Conservation (phyloP, 2,329 filamentous ascomycete species). For the Ambrosiella xylebori region DNA sequence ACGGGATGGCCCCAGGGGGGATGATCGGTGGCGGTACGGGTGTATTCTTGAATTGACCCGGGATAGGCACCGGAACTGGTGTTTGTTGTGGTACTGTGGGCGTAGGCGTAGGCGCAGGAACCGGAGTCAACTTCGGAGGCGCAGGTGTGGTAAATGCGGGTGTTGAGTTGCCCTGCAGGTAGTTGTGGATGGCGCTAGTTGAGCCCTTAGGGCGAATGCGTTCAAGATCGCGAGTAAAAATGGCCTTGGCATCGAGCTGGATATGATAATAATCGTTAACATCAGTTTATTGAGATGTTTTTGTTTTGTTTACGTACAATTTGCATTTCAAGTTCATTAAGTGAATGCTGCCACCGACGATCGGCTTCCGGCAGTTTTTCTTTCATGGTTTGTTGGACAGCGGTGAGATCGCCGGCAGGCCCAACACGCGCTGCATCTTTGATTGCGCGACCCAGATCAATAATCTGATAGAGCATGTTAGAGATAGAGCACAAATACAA, state of each 20-base stretch:
- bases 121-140: background rate
- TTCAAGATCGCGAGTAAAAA: constrained; percentile 11
- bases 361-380: constrained; percentile 31
- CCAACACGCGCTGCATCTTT: constrained; percentile 10
- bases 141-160: constrained; percentile 1
- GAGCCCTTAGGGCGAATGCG: constrained; percentile 16
- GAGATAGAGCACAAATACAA: background rate
- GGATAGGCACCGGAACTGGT: background rate
- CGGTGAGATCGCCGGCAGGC: constrained; percentile 10
- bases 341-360: constrained; percentile 31
- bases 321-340: constrained; percentile 40
- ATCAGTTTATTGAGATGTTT: background rate
- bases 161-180: constrained; percentile 10
- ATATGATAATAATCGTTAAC: background rate
- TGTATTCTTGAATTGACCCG: constrained; percentile 5
- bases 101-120: background rate
- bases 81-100: background rate
- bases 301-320: constrained; percentile 28
- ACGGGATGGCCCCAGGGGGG: constrained; percentile 3
- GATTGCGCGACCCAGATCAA: constrained; percentile 9
- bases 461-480: constrained; percentile 3
- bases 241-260: constrained; percentile 33
- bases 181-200: constrained; percentile 4
- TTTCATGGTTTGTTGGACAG: constrained; percentile 18
- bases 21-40: constrained; percentile 11